Conservation (phyloP, 225 moss, liverwort and hornwort species). For the Physcomitrellopsis africana region DNA sequence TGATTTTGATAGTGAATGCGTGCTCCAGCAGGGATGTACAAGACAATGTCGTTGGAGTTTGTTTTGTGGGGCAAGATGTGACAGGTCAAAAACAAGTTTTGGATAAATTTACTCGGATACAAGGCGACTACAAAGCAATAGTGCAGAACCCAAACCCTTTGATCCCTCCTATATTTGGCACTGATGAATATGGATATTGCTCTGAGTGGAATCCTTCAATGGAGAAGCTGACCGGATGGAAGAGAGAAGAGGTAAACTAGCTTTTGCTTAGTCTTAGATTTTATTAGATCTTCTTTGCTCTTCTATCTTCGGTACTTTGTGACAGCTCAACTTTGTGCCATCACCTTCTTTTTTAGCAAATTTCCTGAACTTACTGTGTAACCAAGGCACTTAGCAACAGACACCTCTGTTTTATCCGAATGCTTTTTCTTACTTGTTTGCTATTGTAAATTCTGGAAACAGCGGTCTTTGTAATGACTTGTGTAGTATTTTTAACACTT, state of each 20-base stretch:
- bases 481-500: not conserved
- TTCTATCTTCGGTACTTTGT: not conserved
- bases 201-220: constrained; percentile 70
- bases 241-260: constrained; percentile 53
- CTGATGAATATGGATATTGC: constrained; percentile 65
- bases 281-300: not conserved
- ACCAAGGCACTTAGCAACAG: not conserved
- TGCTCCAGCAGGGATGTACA: constrained; percentile 69
- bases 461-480: not conserved
- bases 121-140: constrained; percentile 65
- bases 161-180: constrained; percentile 64
- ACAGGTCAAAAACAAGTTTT: constrained; percentile 60
- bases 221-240: constrained; percentile 69
- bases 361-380: no score
- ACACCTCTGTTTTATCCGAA: not conserved
- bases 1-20: constrained; percentile 64
- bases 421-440: not conserved
- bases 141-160: constrained; percentile 66
- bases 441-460: not conserved
- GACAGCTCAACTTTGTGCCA: no score
- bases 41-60: constrained; percentile 64
- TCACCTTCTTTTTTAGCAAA: no score
- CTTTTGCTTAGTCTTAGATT: no score
- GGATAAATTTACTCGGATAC: constrained; percentile 67
- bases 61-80: constrained; percentile 69